Conservation (phyloP, 2,329 filamentous ascomycete genomes). For the Aplosporella prunicola region DNA sequence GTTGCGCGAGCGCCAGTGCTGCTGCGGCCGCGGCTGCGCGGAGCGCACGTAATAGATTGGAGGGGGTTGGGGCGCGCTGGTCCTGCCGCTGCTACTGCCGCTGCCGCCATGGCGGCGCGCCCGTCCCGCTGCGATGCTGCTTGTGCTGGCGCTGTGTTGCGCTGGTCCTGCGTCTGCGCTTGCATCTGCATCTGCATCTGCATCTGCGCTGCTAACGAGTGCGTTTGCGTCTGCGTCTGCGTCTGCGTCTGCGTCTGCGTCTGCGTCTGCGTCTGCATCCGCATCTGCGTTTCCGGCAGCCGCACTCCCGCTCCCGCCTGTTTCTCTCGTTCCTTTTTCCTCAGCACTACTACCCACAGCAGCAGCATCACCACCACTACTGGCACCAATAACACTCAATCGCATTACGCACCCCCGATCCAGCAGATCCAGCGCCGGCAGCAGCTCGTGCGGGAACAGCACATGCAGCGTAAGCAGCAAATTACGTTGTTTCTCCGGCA, state of each 20-base stretch:
- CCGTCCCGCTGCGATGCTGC: no score
- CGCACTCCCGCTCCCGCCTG: no score
- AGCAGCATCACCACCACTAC: background rate
- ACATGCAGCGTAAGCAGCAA: conserved; percentile 74
- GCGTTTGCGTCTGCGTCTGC: no score
- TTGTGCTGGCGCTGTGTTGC: no score
- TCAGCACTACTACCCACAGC: no score
- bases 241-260: no score
- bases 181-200: background rate
- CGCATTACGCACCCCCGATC: conserved; percentile 65
- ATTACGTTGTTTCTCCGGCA: conserved; percentile 29
- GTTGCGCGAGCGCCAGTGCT: conserved; percentile 20
- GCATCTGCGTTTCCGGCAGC: no score
- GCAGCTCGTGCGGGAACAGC: conserved; percentile 68
- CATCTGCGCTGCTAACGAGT: background rate
- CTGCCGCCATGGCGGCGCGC: background rate
- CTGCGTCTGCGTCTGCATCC: no score
- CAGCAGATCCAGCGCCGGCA: conserved; percentile 79
- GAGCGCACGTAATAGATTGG: conserved; percentile 61
- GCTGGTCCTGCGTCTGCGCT: no score
- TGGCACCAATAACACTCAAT: conserved; percentile 17
- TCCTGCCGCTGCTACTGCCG: background rate
- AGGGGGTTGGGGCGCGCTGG: conserved; percentile 10
- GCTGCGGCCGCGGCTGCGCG: conserved; percentile 33
- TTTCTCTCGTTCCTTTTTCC: no score